Evolutionary conservation across 2,329 filamentous ascomycete species (phyloP).

Genomic region (Domatiomyces catenatus): DNA sequence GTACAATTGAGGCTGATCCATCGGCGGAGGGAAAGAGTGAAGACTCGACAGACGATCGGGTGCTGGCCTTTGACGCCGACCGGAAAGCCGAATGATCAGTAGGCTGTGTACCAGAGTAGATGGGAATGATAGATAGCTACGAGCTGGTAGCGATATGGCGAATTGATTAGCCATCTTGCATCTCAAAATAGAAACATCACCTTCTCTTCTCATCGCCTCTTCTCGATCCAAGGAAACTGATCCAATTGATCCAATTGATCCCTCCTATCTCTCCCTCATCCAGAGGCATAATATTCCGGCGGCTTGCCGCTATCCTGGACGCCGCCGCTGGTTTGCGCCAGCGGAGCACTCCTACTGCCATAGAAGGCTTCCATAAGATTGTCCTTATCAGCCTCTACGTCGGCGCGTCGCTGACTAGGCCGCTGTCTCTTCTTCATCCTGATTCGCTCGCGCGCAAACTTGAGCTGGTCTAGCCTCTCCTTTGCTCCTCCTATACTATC

Average conservation of each 20-base stretch:
- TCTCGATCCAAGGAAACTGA: too few relatives aligned
- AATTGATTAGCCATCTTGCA: too few relatives aligned
- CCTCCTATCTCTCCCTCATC: neutral
- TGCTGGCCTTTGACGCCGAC: conserved; percentile 10
- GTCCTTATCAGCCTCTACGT: conserved; percentile 10
- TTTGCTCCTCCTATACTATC: neutral
- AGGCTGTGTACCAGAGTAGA: neutral
- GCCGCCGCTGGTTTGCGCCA: neutral
- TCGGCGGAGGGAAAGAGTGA: conserved; percentile 20
- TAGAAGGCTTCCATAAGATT: conserved; percentile 10
- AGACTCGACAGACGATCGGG: conserved; percentile 14
- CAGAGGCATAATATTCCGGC: neutral
- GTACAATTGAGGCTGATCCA: conserved; percentile 31
- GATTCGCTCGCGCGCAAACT: conserved; percentile 11
- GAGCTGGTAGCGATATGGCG: neutral
- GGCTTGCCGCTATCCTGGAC: neutral
- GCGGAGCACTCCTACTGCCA: conserved; percentile 6
- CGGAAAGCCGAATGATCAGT: neutral
- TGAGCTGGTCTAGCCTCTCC: conserved; percentile 8
- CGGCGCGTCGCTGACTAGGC: conserved; percentile 8
- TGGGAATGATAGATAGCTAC: too few relatives aligned
- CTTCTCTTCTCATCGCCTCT: too few relatives aligned
- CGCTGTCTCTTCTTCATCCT: conserved; percentile 13
- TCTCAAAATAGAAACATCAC: too few relatives aligned
- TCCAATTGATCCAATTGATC: too few relatives aligned